Evolutionary conservation across 1,139 yeast genomes (phyloP), one percentile per base, ranked within the genome.

Genomic region (Candida frijolesensis): DNA sequence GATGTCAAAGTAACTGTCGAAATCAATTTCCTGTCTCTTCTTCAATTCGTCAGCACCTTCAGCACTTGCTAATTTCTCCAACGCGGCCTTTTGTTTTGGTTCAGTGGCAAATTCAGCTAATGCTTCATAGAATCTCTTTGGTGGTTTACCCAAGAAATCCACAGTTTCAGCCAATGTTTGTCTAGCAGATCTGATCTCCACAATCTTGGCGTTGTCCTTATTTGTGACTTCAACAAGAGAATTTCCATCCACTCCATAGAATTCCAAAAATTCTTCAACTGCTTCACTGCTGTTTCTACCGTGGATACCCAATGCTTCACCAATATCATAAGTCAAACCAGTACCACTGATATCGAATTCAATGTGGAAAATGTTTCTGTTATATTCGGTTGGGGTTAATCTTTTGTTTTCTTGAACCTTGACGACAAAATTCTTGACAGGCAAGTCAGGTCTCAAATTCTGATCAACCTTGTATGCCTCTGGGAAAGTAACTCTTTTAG

Each of bases 251-350:
- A 91, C 76, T 2, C 89, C 90, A 64, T 91, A 94, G 65, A 77
- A 80, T 32, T 76, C 61, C 59, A 94, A 78, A 68, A 94, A 94
- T 55, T 78, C 79, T 50, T 76, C 82, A 47, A 91, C 97, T 46
- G 76, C 79, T 33, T 74, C 79, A 35, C 78, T 67, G 57, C 83
- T 80, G 74, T 94, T 94, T 64, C 95, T 86, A 44, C 96, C 97
- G 63, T 94, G 98, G 53, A 94, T 83, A 64, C 98, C 99, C 55
- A 94, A 82, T 8, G 98, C 97, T 75, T 94, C 99, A 67, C 99
- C 99, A 65, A 94, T 89, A 56, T 85, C 95, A 66, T 94, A 94
- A 48, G 83, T 89, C 66, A 94, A 79, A 29, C 96, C 97, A 41
- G 98, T 91, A 48, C 96, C 96, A 46, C 92, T 72, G 61, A 85